phyloP scores from a whole-genome alignment of 441 rosid species.

The Erodium chrysanthum region DNA sequence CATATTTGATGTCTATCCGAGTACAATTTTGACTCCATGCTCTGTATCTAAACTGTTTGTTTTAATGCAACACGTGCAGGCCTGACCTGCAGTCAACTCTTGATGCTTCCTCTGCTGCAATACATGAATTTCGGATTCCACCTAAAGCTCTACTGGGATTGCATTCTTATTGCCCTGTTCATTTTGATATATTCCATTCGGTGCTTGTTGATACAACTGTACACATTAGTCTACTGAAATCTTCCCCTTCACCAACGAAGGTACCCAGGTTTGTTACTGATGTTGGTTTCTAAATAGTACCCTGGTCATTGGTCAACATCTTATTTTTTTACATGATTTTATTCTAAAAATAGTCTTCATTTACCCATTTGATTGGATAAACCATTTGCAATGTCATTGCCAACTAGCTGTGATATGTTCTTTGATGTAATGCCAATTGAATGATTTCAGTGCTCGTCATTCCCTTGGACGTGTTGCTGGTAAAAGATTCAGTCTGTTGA shows the following conservation, averaged over 20 bases:
- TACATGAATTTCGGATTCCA: constrained; percentile 87
- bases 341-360: neutral
- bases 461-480: constrained; percentile 29
- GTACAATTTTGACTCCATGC: no score
- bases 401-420: no score
- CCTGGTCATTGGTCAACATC: neutral
- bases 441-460: constrained; percentile 31
- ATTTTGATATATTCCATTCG: constrained; percentile 70
- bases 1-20: no score
- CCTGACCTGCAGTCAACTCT: constrained; percentile 38
- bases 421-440: no score
- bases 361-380: neutral
- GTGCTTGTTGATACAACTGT: constrained; percentile 75
- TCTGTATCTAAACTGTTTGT: constrained; percentile 2
- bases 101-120: constrained; percentile 48
- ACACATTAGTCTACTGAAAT: constrained; percentile 57
- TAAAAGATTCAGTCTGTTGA: constrained; percentile 29
- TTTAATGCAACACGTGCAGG: constrained; percentile 30
- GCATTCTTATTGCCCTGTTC: constrained; percentile 90
- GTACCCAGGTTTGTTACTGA: constrained; percentile 8
- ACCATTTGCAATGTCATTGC: constrained; percentile 14
- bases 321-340: neutral
- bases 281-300: constrained; percentile 1
- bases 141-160: constrained; percentile 83
- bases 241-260: constrained; percentile 21